These are phyloP conservation scores for Kokia cookei DNA, from an alignment of 441 rosid species.

Conservation along the genomic window DNA sequence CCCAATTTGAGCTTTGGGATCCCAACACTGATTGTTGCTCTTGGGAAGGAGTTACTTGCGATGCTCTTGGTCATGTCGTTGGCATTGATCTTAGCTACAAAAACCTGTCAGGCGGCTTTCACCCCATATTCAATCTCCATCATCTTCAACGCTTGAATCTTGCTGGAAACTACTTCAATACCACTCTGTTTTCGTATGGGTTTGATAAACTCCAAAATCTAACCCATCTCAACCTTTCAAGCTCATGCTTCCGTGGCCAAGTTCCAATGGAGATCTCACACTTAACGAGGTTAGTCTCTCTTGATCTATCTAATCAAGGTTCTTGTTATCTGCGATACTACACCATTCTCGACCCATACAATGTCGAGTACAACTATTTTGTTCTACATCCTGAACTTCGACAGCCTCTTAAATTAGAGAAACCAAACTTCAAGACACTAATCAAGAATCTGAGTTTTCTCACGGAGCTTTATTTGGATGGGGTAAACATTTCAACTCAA, in stretches of 20 bases:
- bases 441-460: neutral
- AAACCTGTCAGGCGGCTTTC: too few species aligned
- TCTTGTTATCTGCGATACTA: neutral
- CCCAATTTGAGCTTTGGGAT: too few species aligned
- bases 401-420: neutral
- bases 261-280: neutral
- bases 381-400: too few species aligned
- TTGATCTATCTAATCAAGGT: neutral
- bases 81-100: accelerated
- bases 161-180: neutral
- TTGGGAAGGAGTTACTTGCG: too few species aligned
- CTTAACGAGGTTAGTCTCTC: neutral
- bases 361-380: too few species aligned
- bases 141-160: neutral
- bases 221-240: too few species aligned
- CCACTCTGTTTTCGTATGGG: neutral
- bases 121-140: too few species aligned
- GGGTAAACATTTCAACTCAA: neutral
- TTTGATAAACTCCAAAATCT: neutral
- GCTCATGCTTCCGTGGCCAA: neutral
- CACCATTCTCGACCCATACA: too few species aligned
- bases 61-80: too few species aligned
- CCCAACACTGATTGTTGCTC: too few species aligned
- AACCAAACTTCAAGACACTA: neutral
- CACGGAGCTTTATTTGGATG: neutral